Evolutionary conservation across 306 rosid genomes (phyloP).

Genomic region (Acacia melanoxylon): DNA sequence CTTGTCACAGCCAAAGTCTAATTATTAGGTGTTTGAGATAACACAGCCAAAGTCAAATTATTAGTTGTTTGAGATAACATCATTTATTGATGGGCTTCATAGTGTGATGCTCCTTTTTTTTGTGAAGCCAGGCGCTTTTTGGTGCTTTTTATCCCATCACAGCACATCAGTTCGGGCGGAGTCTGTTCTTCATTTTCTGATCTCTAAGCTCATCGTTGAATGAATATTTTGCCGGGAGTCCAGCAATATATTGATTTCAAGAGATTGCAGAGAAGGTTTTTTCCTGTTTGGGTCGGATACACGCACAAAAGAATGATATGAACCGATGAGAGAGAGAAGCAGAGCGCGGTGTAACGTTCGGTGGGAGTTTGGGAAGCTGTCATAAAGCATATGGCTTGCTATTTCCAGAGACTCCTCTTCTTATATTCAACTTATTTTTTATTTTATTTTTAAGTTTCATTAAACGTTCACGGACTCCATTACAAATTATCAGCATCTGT

Average conservation of each 20-base stretch:
- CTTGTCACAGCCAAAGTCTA: no score
- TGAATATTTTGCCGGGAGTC: background rate
- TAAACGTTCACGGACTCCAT: background rate
- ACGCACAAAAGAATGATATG: background rate
- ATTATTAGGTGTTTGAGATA: no score
- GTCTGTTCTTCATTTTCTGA: background rate
- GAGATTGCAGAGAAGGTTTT: background rate
- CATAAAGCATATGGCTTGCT: background rate
- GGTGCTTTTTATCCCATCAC: no score
- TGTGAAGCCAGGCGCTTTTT: no score
- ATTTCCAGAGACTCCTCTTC: background rate
- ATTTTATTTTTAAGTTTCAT: background rate
- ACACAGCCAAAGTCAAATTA: no score
- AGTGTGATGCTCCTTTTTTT: no score
- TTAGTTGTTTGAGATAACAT: no score
- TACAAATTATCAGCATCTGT: background rate
- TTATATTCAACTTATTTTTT: background rate
- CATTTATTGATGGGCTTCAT: no score
- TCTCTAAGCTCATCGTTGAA: background rate
- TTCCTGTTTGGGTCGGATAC: background rate
- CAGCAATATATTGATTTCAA: background rate
- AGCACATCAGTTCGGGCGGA: background rate
- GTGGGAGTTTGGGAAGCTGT: background rate
- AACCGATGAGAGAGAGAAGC: background rate
- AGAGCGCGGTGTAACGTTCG: slow-evolving; percentile 31